These are phyloP conservation scores for Penicillium sp. DNA, from an alignment of 2,329 filamentous ascomycete genomes.

Conservation along the genomic window DNA sequence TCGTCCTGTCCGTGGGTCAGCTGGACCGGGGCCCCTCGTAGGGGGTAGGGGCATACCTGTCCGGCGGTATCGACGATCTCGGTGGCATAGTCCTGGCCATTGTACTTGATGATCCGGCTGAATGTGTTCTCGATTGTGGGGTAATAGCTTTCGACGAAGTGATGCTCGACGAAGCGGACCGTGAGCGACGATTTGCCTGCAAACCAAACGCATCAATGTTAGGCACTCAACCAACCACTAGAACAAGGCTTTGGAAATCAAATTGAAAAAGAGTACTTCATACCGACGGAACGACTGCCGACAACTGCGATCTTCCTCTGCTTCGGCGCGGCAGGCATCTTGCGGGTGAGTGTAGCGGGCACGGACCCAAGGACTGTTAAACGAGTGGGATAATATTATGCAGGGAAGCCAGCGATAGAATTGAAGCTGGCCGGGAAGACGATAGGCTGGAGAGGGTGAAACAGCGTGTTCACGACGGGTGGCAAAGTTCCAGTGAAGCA, in stretches of 20 bases:
- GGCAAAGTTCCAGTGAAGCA: slow-evolving; percentile 30
- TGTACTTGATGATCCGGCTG: slow-evolving; percentile 90
- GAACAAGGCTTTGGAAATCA: too few species aligned
- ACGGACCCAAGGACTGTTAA: not conserved
- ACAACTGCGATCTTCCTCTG: slow-evolving; percentile 96
- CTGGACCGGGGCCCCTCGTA: slow-evolving; percentile 7
- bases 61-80: slow-evolving; percentile 99
- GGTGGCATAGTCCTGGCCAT: slow-evolving; percentile 89
- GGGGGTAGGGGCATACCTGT: slow-evolving; percentile 63
- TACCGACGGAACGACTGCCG: slow-evolving; percentile 89
- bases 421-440: slow-evolving; percentile 3
- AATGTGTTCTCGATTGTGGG: slow-evolving; percentile 99
- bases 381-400: not conserved
- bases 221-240: too few species aligned
- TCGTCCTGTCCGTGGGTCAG: slow-evolving; percentile 69
- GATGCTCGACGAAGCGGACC: slow-evolving; percentile 94
- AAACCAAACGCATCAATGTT: slow-evolving; percentile 5
- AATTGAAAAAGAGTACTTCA: slow-evolving; percentile 34
- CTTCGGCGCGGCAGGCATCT: slow-evolving; percentile 74
- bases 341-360: slow-evolving; percentile 13
- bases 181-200: slow-evolving; percentile 96
- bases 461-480: slow-evolving; percentile 13
- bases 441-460: not conserved
- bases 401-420: slow-evolving; percentile 1
- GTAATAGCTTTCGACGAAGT: slow-evolving; percentile 99